These are phyloP conservation scores for Starmera amethionina DNA, from an alignment of 805 yeast species.

Conservation along the genomic window DNA sequence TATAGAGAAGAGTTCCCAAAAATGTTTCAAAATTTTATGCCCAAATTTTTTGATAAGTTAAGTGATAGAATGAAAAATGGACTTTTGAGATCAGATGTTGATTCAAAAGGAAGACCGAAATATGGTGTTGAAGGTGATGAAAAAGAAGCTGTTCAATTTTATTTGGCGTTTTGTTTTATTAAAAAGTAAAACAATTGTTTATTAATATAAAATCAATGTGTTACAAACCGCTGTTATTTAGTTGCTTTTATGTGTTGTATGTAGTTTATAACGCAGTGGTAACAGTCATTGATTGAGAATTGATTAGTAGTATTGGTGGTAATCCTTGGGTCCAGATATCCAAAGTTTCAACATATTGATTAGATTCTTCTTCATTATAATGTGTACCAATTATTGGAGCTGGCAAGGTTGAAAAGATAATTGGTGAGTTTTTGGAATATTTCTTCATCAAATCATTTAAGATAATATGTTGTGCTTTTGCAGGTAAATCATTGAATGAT, in stretches of 20 bases:
- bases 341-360: slow-evolving; percentile 66
- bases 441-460: slow-evolving; percentile 75
- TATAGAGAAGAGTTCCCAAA: slow-evolving; percentile 72
- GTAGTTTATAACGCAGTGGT: slow-evolving; percentile 67
- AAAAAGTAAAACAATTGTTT: slow-evolving; percentile 23
- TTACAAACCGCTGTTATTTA: too few relatives aligned
- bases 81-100: slow-evolving; percentile 66
- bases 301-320: slow-evolving; percentile 76
- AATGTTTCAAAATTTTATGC: slow-evolving; percentile 72
- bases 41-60: slow-evolving; percentile 47
- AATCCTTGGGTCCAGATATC: slow-evolving; percentile 74
- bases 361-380: slow-evolving; percentile 52
- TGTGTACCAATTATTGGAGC: slow-evolving; percentile 83
- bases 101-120: slow-evolving; percentile 14
- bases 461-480: slow-evolving; percentile 82
- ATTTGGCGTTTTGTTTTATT: slow-evolving; percentile 75
- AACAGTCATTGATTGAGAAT: slow-evolving; percentile 92
- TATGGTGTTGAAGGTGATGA: slow-evolving; percentile 86
- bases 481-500: slow-evolving; percentile 82
- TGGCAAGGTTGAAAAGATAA: slow-evolving; percentile 84
- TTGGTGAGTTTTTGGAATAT: slow-evolving; percentile 53
- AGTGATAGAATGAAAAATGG: slow-evolving; percentile 57
- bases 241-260: too few relatives aligned
- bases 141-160: slow-evolving; percentile 79
- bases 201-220: background rate